Evolutionary conservation across 2,329 filamentous ascomycete genomes (phyloP).

Genomic region (Capronia americana): DNA sequence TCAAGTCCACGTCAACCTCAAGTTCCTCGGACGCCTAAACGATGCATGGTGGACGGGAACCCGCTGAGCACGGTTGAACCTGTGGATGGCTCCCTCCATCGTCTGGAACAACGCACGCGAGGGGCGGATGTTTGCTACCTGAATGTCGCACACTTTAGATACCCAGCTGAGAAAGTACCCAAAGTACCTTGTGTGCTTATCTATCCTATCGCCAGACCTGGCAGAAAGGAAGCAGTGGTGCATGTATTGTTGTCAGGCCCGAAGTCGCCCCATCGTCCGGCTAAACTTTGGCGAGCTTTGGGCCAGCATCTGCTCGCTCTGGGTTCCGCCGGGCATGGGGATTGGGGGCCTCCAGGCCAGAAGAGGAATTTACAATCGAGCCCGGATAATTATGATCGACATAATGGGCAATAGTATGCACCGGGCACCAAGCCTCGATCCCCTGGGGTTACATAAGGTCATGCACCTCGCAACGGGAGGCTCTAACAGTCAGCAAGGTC

Average conservation of each 20-base stretch:
- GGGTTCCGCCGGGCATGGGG: not conserved
- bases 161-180: not conserved
- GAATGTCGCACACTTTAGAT: not conserved
- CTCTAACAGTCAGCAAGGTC: not conserved
- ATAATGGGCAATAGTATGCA: not conserved
- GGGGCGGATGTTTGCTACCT: not conserved
- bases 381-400: not conserved
- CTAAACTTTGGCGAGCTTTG: not conserved
- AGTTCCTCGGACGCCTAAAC: constrained; percentile 53
- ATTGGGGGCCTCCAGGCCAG: not conserved
- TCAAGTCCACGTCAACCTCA: constrained; percentile 56
- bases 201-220: not conserved
- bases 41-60: constrained; percentile 21
- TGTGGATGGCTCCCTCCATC: not conserved
- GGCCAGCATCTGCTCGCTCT: not conserved
- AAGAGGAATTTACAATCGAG: not conserved
- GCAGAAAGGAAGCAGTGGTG: not conserved
- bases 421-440: not conserved
- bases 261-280: not conserved
- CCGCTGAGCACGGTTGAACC: not conserved
- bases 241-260: not conserved
- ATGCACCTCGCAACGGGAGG: not conserved
- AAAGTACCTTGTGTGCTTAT: not conserved
- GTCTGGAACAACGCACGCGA: not conserved
- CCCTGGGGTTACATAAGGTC: not conserved